Evolutionary conservation across 192 early-diverging fungal genomes (phyloP), one percentile per base, ranked within the genome.

Genomic region (Spizellomyces sp.): DNA sequence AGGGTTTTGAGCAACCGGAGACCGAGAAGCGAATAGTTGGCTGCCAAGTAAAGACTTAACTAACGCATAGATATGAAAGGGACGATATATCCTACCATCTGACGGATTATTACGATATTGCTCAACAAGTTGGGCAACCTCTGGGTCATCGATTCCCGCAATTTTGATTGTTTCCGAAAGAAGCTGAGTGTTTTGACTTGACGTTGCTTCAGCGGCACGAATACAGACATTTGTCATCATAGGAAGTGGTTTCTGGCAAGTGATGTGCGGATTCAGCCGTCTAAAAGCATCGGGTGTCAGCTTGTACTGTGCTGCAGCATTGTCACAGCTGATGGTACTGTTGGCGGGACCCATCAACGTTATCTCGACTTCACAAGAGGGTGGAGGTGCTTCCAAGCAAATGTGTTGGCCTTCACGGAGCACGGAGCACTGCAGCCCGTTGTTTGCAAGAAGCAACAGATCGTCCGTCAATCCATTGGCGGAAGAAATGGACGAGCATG

Each of bases 11-110:
- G 52, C 17, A 54, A 54, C 17, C 52, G 52, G 17, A 54, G 52
- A 19, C 52, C 52, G 52, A 54, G 52, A 19, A 54, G 52, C 14
- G 52, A 54, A 54, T 54, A 54, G 17, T 54, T 54, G 52, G 52
- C 52, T 54, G 17, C 52, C 14, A 19, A 14, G 52, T n/a, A 0
- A 19, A 14, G 14, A 54, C 14, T 14, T 3, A n/a, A 3, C 15
- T 54, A 19, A 54, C 52, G 17, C 15, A 54, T 54, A 54, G 52
- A 2, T 0, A 54, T n/a, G 17, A 14, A 3, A 0, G 52, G 3
- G 2, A 19, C 0, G 17, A 19, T 54, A 2, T n/a, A 54, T n/a
- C 52, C 0, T 54, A 54, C 52, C 52, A 54, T 54, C 52, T n/a
- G 52, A 54, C 0, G 52, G 52, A 54, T 54, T 19, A 19, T 19